Conservation (phyloP, 1,284 basidiomycete genomes). For the Rhizoctonia solani region DNA sequence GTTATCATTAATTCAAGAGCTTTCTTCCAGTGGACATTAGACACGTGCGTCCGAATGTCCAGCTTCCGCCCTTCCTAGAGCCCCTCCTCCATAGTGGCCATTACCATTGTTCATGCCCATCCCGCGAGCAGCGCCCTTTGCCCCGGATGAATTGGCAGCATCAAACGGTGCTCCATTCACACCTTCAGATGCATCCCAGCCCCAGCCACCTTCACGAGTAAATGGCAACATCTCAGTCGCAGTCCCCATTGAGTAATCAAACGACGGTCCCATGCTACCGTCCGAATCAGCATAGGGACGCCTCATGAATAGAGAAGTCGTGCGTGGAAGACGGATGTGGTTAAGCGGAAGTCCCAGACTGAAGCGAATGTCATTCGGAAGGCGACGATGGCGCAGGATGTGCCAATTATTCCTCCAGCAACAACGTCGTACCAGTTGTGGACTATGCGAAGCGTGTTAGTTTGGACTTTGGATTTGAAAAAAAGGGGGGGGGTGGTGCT, state of each 20-base stretch:
- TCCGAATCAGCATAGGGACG: slow-evolving; percentile 41
- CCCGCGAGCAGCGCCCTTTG: not conserved
- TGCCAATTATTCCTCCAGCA: slow-evolving; percentile 57
- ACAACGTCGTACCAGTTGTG: slow-evolving; percentile 61
- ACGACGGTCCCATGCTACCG: slow-evolving; percentile 36
- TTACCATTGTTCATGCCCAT: slow-evolving; percentile 9
- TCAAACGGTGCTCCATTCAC: slow-evolving; percentile 41
- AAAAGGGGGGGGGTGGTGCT: slow-evolving; percentile 34
- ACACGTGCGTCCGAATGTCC: not conserved
- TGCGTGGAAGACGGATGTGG: slow-evolving; percentile 56
- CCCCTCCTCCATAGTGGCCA: slow-evolving; percentile 15
- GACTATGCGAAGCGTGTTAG: slow-evolving; percentile 9
- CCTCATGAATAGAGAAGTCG: slow-evolving; percentile 52
- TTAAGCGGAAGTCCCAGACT: slow-evolving; percentile 63
- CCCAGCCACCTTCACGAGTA: slow-evolving; percentile 54
- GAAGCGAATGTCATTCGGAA: slow-evolving; percentile 60
- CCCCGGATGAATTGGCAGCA: slow-evolving; percentile 34
- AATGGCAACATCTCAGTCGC: slow-evolving; percentile 49
- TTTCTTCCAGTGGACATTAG: no score
- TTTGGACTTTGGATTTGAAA: not conserved
- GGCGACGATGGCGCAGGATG: slow-evolving; percentile 54
- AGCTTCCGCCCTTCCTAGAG: slow-evolving; percentile 15
- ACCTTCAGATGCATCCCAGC: slow-evolving; percentile 38
- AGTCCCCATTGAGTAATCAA: slow-evolving; percentile 47
- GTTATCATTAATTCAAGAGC: no score